Evolutionary conservation across 164 flowering plant genomes (phyloP), one percentile per base, ranked within the genome.

Genomic region (Magnolia sinica): DNA sequence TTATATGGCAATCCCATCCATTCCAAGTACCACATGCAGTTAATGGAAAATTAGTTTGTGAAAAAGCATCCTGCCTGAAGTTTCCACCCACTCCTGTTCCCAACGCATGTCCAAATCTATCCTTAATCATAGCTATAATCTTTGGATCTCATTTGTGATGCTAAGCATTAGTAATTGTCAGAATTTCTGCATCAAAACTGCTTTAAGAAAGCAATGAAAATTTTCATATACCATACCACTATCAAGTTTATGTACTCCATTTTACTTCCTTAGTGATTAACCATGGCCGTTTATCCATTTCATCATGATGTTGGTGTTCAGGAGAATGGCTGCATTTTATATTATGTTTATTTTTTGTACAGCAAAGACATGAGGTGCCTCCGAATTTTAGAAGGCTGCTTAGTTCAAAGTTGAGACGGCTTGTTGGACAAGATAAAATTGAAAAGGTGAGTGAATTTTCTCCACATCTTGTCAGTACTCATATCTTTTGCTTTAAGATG

Each of bases 321-420:
- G 49, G 31, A 50, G 37, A 64, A 22, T 37, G 31, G 58, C 37
- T 66, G 18, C 27, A 55, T 73, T 73, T 49, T 29, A 14, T 68
- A 9, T 6, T 18, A 18, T 61, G 19, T 52, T 8, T 14, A 29
- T 59, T 22, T 29, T 73, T 23, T 70, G 72, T 87, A 85, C 95
- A 95, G 98, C 83, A 88, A 87, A 91, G 86, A 79, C 86, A 89
- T 37, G 91, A 86, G 79, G 89, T 90, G 68, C 91, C 93, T 8
- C 87, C 66, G 77, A 91, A 88, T 80, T 93, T 95, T 79, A 89
- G 90, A 79, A 93, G 88, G 86, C 20, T 78, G 52, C 67, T 95
- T 68, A 84, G 87, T 82, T 77, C 91, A 61, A 93, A 87, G 85
- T 84, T 95, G 82, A 87, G 95, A 77, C 81, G 92, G 82, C 92